Evolutionary conservation across 1,284 basidiomycete species (phyloP).

Genomic region (Ceratobasidium sp.): DNA sequence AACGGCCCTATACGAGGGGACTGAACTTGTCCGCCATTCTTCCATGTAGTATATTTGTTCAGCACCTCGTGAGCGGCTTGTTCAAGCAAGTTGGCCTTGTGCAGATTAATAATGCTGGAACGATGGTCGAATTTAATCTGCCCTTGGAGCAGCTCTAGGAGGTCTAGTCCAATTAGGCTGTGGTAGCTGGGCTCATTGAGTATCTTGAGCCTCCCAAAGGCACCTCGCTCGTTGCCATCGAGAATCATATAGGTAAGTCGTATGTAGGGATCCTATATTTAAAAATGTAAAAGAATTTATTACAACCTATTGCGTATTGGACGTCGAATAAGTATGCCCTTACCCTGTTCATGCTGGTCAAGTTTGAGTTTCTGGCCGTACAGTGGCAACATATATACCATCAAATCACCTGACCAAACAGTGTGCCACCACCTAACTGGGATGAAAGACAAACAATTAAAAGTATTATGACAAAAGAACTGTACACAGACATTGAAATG

Average conservation of each 20-base stretch:
- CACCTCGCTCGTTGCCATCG: neutral
- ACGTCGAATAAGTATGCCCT: neutral
- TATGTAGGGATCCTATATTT: neutral
- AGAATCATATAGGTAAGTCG: neutral
- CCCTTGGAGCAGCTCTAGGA: neutral
- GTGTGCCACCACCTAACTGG: neutral
- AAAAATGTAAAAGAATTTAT: neutral
- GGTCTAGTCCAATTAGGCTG: neutral
- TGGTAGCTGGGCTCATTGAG: neutral
- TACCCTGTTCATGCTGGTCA: neutral
- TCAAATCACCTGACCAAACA: neutral
- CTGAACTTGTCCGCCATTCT: neutral
- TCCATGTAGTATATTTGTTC: neutral
- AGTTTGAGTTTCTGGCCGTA: neutral
- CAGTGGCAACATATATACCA: no score
- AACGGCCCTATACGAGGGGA: neutral
- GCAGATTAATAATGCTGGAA: neutral
- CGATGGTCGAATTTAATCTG: neutral
- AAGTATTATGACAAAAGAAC: neutral
- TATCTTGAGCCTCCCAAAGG: neutral
- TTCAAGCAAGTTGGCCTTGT: neutral
- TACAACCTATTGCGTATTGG: neutral
- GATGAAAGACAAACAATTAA: constrained; percentile 4
- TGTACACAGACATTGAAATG: neutral
- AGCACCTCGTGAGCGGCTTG: neutral